phyloP scores from a whole-genome alignment of 371 early-diverging fungal genomes.

The Actinomortierella ambigua region DNA sequence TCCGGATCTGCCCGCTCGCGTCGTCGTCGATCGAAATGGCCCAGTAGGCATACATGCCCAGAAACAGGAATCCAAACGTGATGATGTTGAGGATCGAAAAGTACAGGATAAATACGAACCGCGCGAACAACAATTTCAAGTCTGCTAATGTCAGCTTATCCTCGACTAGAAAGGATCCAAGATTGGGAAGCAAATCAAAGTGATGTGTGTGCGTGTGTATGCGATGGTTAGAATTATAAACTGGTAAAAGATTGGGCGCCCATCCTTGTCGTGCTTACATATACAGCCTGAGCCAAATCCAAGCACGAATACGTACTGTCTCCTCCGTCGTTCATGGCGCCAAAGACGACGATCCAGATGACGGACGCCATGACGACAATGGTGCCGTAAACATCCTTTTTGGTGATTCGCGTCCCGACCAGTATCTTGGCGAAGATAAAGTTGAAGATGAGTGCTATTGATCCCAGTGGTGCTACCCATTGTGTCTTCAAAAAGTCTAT shows the following conservation, averaged over 20 bases:
- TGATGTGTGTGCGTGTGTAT: too few relatives aligned
- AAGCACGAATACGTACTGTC: constrained; percentile 62
- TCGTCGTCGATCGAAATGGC: constrained; percentile 47
- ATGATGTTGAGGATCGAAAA: constrained; percentile 65
- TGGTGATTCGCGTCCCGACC: constrained; percentile 69
- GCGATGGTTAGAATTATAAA: too few relatives aligned
- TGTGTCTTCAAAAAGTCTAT: constrained; percentile 75
- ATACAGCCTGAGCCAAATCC: not conserved
- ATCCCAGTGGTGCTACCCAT: constrained; percentile 77
- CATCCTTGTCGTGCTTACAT: too few relatives aligned
- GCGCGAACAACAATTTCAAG: constrained; percentile 60
- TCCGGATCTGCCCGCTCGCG: constrained; percentile 33
- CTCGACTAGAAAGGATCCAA: constrained; percentile 37
- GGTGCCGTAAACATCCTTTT: constrained; percentile 69
- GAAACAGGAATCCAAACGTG: constrained; percentile 54
- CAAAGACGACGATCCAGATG: constrained; percentile 72
- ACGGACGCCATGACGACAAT: constrained; percentile 68
- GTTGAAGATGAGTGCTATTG: constrained; percentile 73
- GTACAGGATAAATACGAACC: constrained; percentile 66
- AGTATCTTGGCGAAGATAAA: constrained; percentile 73
- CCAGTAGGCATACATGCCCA: constrained; percentile 67
- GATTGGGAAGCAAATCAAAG: constrained; percentile 18
- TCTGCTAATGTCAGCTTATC: constrained; percentile 60
- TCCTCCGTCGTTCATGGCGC: constrained; percentile 65
- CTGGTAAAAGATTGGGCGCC: too few relatives aligned